A percentile compares a stretch with the other conserved stretches of the same genome.
Evolutionary conservation across 2,329 filamentous ascomycete genomes (phyloP).

Genomic region (Dactylellina parvicollis): DNA sequence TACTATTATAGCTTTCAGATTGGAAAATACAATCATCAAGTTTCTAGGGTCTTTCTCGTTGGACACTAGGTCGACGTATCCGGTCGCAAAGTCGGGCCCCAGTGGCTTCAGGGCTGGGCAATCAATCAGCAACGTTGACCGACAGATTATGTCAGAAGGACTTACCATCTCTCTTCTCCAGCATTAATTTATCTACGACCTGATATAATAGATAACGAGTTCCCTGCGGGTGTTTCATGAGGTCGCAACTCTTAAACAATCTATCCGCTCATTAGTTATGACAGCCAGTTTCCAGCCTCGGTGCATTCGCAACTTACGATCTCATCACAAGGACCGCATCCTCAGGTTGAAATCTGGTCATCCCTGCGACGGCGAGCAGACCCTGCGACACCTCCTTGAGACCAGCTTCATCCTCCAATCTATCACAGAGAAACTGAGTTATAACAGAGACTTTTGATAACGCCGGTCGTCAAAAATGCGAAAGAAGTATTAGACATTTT

Average conservation of each 20-base stretch:
- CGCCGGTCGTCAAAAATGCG: conserved; percentile 17
- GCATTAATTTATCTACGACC: conserved; percentile 71
- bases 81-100: conserved; percentile 70
- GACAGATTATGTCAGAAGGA: not conserved
- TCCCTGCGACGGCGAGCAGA: conserved; percentile 69
- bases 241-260: conserved; percentile 67
- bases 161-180: conserved; percentile 69
- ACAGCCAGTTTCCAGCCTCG: conserved; percentile 38
- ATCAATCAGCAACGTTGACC: conserved; percentile 27
- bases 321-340: conserved; percentile 64
- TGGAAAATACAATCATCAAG: conserved; percentile 75
- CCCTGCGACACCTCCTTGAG: conserved; percentile 68
- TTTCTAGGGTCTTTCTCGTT: conserved; percentile 76
- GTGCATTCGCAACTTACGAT: conserved; percentile 53
- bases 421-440: conserved; percentile 72
- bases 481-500: conserved; percentile 40
- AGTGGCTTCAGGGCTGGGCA: conserved; percentile 66
- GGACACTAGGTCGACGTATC: conserved; percentile 72
- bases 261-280: conserved; percentile 59
- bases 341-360: conserved; percentile 70
- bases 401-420: conserved; percentile 68
- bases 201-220: conserved; percentile 72
- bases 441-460: conserved; percentile 68
- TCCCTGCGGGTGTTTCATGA: conserved; percentile 71
- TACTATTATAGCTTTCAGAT: conserved; percentile 73